Evolutionary conservation across 2,329 filamentous ascomycete genomes (phyloP).

Genomic region (Myriosclerotinia curreyana): DNA sequence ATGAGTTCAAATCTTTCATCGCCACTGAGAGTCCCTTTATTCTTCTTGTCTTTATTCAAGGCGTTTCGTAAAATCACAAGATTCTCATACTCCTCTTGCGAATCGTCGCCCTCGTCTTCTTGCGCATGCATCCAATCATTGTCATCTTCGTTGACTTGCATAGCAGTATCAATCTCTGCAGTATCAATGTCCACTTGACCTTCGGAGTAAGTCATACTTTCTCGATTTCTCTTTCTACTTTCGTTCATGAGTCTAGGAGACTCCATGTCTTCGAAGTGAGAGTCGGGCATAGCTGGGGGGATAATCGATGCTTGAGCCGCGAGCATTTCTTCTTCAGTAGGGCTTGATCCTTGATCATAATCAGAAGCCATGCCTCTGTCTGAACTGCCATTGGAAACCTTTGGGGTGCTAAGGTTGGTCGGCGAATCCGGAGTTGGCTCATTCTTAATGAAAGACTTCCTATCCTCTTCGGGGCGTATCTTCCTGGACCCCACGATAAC

Average conservation of each 20-base stretch:
- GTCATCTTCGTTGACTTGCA: slow-evolving; percentile 18
- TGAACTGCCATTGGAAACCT: background rate
- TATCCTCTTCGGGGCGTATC: background rate
- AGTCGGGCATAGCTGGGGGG: background rate
- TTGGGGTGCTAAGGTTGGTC: background rate
- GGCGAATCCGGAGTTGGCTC: background rate
- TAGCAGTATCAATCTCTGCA: slow-evolving; percentile 23
- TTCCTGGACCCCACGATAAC: background rate
- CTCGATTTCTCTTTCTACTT: slow-evolving; percentile 4
- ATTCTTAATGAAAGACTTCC: background rate
- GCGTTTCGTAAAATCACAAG: background rate
- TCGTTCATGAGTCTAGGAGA: background rate
- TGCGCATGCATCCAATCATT: slow-evolving; percentile 11
- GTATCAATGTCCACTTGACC: slow-evolving; percentile 20
- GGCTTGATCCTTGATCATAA: background rate
- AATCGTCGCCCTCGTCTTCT: slow-evolving; percentile 3
- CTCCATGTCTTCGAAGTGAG: background rate
- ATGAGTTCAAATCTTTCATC: background rate
- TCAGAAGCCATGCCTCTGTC: background rate
- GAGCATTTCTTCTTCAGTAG: slow-evolving; percentile 16
- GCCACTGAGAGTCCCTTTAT: background rate
- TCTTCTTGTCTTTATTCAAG: background rate
- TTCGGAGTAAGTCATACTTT: background rate
- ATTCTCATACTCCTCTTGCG: slow-evolving; percentile 14
- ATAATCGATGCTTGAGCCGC: slow-evolving; percentile 12